Evolutionary conservation across 108 stramenopile species (phyloP).

Genomic region (Stephanodiscus triporus): DNA sequence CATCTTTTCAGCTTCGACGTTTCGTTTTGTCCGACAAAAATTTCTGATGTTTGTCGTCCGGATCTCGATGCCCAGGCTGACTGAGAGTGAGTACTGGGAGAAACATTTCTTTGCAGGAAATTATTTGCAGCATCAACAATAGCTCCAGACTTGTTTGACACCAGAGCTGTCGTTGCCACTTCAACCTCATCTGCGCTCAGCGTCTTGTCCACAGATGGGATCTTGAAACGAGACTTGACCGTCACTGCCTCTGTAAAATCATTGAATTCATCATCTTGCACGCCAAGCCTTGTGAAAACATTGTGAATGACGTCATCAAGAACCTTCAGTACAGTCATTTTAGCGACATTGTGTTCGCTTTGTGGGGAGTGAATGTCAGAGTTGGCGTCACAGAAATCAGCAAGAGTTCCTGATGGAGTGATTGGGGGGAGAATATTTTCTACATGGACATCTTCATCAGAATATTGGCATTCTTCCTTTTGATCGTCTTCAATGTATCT

Average conservation of each 20-base stretch:
- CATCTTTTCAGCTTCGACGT: neutral
- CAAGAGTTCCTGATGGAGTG: constrained; percentile 1
- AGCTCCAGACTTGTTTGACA: constrained; percentile 26
- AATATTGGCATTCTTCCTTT: constrained; percentile 4
- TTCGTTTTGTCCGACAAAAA: constrained; percentile 1
- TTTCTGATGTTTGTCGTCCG: neutral
- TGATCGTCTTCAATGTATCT: constrained; percentile 10
- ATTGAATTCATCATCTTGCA: constrained; percentile 32
- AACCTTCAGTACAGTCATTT: constrained; percentile 53
- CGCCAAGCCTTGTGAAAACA: constrained; percentile 60
- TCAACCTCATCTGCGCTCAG: constrained; percentile 13
- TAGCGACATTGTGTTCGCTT: constrained; percentile 51
- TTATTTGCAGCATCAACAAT: constrained; percentile 23
- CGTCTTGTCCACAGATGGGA: constrained; percentile 7
- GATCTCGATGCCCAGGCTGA: constrained; percentile 24
- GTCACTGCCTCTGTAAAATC: constrained; percentile 18
- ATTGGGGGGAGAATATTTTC: constrained; percentile 25
- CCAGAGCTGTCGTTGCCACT: constrained; percentile 24
- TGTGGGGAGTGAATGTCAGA: neutral
- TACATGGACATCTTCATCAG: constrained; percentile 27
- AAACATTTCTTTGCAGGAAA: constrained; percentile 3
- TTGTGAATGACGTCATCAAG: constrained; percentile 57
- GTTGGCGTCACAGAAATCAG: constrained; percentile 4
- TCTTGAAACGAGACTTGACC: constrained; percentile 9
- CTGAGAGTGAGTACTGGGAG: constrained; percentile 12